Evolutionary conservation across 129 eudicot genomes (phyloP).

Genomic region (Silybum marianum): DNA sequence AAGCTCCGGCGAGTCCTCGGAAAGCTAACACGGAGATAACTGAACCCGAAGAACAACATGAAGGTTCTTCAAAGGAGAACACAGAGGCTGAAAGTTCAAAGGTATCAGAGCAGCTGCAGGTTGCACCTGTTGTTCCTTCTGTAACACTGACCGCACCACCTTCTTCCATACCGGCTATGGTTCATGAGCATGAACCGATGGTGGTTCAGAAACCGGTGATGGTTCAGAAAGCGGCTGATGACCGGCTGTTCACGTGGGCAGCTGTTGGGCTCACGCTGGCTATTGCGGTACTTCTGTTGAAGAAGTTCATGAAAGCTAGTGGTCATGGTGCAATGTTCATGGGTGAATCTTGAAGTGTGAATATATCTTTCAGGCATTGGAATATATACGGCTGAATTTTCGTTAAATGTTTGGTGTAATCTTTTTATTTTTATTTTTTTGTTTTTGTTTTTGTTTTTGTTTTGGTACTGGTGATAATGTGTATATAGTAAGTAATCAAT

Average conservation of each 20-base stretch:
- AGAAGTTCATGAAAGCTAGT: constrained; percentile 84
- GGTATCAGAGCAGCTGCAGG: constrained; percentile 33
- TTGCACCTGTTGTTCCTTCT: constrained; percentile 18
- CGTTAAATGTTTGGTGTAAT: too few relatives aligned
- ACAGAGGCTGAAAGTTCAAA: constrained; percentile 29
- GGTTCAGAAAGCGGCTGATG: constrained; percentile 73
- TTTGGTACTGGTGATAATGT: neutral
- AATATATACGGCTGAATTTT: constrained; percentile 2
- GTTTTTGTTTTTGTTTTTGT: neutral
- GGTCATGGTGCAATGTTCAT: constrained; percentile 73
- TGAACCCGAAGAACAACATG: constrained; percentile 32
- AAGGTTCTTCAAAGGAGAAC: constrained; percentile 34
- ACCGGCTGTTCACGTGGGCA: constrained; percentile 88
- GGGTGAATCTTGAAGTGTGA: constrained; percentile 59
- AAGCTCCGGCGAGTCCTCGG: constrained; percentile 9
- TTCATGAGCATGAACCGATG: constrained; percentile 37
- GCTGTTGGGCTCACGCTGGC: constrained; percentile 87
- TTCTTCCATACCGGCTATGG: constrained; percentile 31
- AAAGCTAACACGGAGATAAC: constrained; percentile 31
- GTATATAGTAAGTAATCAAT: neutral
- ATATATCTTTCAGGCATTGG: neutral
- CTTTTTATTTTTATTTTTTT: neutral
- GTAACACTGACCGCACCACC: constrained; percentile 11
- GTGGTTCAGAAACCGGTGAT: constrained; percentile 3
- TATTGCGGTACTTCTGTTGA: constrained; percentile 70